Percentiles rank a stretch among this genome's conserved stretches.
Evolutionary conservation across 2,329 filamentous ascomycete species (phyloP).

Genomic region (Colletotrichum siamense): DNA sequence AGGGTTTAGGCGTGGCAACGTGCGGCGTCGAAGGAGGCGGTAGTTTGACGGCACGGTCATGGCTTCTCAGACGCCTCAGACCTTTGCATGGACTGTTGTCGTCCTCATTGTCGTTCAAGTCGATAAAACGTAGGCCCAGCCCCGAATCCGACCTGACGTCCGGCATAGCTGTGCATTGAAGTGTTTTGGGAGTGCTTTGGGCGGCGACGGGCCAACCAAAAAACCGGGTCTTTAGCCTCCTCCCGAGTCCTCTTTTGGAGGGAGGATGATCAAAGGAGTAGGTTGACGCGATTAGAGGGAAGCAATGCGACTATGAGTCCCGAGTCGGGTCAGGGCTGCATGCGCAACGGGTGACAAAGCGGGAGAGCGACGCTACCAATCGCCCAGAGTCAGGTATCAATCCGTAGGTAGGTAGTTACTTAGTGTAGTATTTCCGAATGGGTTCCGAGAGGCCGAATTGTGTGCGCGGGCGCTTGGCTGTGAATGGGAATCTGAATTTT

Average conservation of each 20-base stretch:
- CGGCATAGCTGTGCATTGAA: slow-evolving; percentile 20
- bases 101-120: slow-evolving; percentile 20
- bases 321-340: slow-evolving; percentile 6
- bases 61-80: slow-evolving; percentile 9
- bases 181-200: background rate
- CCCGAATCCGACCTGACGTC: slow-evolving; percentile 22
- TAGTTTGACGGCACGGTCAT: background rate
- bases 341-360: slow-evolving; percentile 2
- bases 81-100: slow-evolving; percentile 21
- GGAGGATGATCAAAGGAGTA: background rate
- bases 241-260: background rate
- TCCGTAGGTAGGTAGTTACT: background rate
- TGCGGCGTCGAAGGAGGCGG: background rate
- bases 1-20: slow-evolving; percentile 6
- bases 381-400: background rate
- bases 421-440: slow-evolving; percentile 13
- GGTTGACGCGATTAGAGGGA: slow-evolving; percentile 11
- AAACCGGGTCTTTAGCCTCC: slow-evolving; percentile 19
- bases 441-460: slow-evolving; percentile 3
- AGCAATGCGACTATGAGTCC: background rate
- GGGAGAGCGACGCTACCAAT: background rate
- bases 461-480: background rate
- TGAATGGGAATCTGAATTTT: background rate
- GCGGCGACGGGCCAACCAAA: slow-evolving; percentile 18
- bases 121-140: slow-evolving; percentile 22